phyloP scores from a whole-genome alignment of 108 stramenopile species.

The Nannochloropsis gaditana region DNA sequence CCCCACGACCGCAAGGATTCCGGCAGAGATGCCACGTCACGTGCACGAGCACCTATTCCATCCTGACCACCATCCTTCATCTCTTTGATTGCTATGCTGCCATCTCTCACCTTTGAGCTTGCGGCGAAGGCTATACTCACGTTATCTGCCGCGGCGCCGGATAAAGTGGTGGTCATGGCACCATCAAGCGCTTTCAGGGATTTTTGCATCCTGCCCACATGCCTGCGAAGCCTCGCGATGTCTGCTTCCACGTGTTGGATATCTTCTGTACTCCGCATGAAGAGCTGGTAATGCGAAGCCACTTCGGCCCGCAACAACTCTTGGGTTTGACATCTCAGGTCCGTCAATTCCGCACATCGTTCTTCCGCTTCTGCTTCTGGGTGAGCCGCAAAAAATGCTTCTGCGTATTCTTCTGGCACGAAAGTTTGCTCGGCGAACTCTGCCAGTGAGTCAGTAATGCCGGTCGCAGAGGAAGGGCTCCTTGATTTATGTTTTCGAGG shows the following conservation, averaged over 20 bases:
- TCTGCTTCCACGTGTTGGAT: constrained; percentile 19
- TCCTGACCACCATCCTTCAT: no score
- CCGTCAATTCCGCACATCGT: neutral
- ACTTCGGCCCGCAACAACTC: neutral
- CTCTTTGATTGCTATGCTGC: no score
- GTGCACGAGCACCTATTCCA: no score
- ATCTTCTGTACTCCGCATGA: neutral
- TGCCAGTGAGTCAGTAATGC: neutral
- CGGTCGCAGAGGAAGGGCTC: neutral
- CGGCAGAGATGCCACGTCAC: no score
- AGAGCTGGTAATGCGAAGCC: neutral
- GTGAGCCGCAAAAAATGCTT: neutral
- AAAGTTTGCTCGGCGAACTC: neutral
- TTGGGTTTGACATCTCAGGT: neutral
- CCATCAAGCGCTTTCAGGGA: neutral
- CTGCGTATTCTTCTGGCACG: neutral
- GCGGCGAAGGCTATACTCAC: no score
- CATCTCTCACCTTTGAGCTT: no score
- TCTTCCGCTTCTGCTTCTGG: neutral
- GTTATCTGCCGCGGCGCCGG: neutral
- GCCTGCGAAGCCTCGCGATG: neutral
- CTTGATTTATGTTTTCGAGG: no score
- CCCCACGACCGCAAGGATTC: no score
- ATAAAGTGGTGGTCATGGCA: neutral
- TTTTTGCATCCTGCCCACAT: neutral